A percentile compares a stretch with the other conserved stretches of the same genome.
These are phyloP conservation scores for Aegilops umbellulata DNA, from an alignment of 176 grass and related monocot species.

Conservation along the genomic window DNA sequence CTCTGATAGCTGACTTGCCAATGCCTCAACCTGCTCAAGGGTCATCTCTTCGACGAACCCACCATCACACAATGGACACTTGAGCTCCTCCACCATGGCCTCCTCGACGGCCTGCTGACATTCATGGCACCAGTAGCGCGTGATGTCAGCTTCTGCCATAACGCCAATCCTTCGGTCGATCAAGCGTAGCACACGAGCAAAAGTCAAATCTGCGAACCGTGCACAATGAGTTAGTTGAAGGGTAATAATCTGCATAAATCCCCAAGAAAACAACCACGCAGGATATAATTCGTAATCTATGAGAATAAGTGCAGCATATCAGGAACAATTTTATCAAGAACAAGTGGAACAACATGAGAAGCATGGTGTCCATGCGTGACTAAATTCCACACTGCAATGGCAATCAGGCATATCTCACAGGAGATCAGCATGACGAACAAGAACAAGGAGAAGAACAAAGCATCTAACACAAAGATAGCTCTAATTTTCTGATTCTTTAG, in stretches of 20 bases:
- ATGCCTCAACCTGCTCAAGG: constrained; percentile 46
- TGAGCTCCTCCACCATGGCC: constrained; percentile 57
- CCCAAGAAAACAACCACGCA: not conserved
- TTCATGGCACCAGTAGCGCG: constrained; percentile 83
- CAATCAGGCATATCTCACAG: constrained; percentile 22
- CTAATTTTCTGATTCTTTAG: not conserved
- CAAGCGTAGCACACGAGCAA: constrained; percentile 4
- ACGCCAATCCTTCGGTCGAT: constrained; percentile 22
- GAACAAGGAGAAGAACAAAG: constrained; percentile 12
- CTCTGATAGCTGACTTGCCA: constrained; percentile 33
- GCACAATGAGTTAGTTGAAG: constrained; percentile 3
- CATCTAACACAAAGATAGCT: constrained; percentile 15
- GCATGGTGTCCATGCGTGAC: constrained; percentile 3
- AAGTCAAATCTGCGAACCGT: constrained; percentile 14
- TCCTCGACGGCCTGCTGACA: constrained; percentile 54
- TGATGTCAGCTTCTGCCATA: constrained; percentile 53
- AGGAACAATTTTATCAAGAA: constrained; percentile 26
- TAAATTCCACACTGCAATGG: constrained; percentile 13
- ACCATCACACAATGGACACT: constrained; percentile 67
- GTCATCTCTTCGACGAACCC: constrained; percentile 81
- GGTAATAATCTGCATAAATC: not conserved
- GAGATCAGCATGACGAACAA: constrained; percentile 14
- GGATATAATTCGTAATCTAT: constrained; percentile 13
- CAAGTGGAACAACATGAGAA: constrained; percentile 30
- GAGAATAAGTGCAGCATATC: constrained; percentile 1